Base-by-base conservation (phyloP, 306 rosid genomes). In the Arachis hypogaea region DNA sequence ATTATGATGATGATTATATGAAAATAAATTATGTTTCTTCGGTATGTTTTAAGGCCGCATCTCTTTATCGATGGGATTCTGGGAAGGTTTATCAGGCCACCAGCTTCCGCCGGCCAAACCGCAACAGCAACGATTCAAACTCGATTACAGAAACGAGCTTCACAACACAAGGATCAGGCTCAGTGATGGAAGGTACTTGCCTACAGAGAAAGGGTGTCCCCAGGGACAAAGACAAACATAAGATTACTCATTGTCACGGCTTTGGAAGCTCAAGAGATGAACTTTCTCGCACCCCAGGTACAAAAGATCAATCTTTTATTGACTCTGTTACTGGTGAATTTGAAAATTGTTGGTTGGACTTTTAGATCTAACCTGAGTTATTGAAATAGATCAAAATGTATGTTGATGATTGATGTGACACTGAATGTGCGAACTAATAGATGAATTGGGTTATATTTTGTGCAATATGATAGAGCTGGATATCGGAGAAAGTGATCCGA, bases 401-500 rank as follows among this genome's bases (percentile, higher is more conserved):
- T 22, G 28, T 22, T 22, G 28, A 22, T 22, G 28, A 22, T 22
- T 1, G 28, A 22, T 22, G 51, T 66, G 68, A 83, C 73, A 68
- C 7, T 82, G 82, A 82, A 74, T 82, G 76, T 88, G 5, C 87
- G 96, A 91, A 63, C 85, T 91, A 57, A 83, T 91, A 80, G 92
- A 88, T 52, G 90, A 89, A 77, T 57, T 91, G 74, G 90, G 91
- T 44, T 91, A 82, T 91, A 88, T 80, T 82, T 89, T 85, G 80
- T 93, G 83, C 86, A 84, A 41, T 89, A 82, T 73, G 98, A 93
- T 55, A 81, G 97, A 7, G 96, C 98, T 29, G 98, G 98, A 7
- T 93, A 93, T 71, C n/a, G 98, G 98, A 71, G 93, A 89, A 44
- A 93, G 98, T 78, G 98, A 91, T 86, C 94, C 96, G 42, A 87